Base-by-base conservation (phyloP, 2,329 filamentous ascomycete species). In the Cyphellophora attinorum region DNA sequence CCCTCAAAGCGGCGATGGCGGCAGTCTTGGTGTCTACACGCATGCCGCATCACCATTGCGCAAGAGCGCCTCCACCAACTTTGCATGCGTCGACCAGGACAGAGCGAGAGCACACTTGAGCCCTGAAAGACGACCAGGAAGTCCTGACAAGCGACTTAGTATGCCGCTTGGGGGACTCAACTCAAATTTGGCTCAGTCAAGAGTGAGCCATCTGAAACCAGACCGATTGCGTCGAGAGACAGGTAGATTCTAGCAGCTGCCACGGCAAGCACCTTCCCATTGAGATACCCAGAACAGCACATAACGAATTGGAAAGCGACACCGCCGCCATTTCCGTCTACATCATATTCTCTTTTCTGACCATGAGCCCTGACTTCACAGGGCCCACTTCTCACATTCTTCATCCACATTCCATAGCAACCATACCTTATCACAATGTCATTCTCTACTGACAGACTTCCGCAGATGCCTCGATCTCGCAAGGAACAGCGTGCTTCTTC, bases 21-120 rank as follows among this genome's bases (percentile, higher is more conserved):
- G 88, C 2, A 89, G 72, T 52, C 64, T 94, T 32, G 86, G 88
- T 11, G 70, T 93, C 1, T 86, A 79, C 56, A 80, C 72, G 5
- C 85, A 93, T 55, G 77, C 78, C 5, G 81, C 79, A 27, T 93
- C 85, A 8, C 89, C 89, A 0, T 58, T 96, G 10, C 81, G 85
- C 50, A 94, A 93, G 55, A 70, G 82, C 2, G 76, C 66, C 48
- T 84, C 63, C 58, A 74, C 58, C 58, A 82, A 67, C 33, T 55
- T 64, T 32, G 11, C 32, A 13, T 29, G 33, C 14, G 21, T 25
- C n/a, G 52, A 51, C 12, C 53, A 54, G 37, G 44, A 52, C 37
- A 63, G 66, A 47, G 52, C 53, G 14, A 54, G 57, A 39, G 54
- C 52, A 21, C 56, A 62, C 33, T 48, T 51, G 25, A 62, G 57